phyloP scores from a whole-genome alignment of 2,329 filamentous ascomycete genomes.

The Aureobasidium zeae region DNA sequence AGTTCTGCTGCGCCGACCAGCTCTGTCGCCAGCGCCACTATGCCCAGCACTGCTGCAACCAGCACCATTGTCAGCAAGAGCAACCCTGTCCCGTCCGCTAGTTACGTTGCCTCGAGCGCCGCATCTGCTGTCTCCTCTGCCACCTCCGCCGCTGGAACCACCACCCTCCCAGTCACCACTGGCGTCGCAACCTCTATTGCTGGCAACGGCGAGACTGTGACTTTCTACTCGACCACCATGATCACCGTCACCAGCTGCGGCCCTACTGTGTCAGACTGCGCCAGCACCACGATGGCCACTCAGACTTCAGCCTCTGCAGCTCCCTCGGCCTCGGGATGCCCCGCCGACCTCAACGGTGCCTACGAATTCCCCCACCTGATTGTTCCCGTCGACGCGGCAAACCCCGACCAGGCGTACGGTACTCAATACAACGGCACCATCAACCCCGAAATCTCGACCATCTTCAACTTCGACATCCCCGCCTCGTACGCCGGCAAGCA shows the following conservation, averaged over 20 bases:
- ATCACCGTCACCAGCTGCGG: slow-evolving; percentile 21
- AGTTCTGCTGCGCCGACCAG: slow-evolving; percentile 16
- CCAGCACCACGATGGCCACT: slow-evolving; percentile 16
- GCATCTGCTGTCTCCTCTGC: slow-evolving; percentile 5
- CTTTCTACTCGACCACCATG: slow-evolving; percentile 19
- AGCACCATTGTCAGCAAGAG: slow-evolving; percentile 4
- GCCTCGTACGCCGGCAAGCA: slow-evolving; percentile 44
- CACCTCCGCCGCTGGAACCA: slow-evolving; percentile 4
- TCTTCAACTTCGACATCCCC: slow-evolving; percentile 64
- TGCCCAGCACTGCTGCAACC: slow-evolving; percentile 8
- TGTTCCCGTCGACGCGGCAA: slow-evolving; percentile 48
- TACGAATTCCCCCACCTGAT: slow-evolving; percentile 50
- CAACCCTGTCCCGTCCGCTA: slow-evolving; percentile 14
- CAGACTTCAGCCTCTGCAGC: background rate
- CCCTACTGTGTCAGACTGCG: slow-evolving; percentile 13
- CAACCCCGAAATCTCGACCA: slow-evolving; percentile 43
- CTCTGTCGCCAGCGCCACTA: slow-evolving; percentile 15
- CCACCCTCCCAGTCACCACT: slow-evolving; percentile 4
- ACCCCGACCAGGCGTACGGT: slow-evolving; percentile 45
- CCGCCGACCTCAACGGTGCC: slow-evolving; percentile 22
- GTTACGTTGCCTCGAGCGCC: slow-evolving; percentile 1
- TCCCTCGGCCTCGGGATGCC: slow-evolving; percentile 18
- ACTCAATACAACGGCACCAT: slow-evolving; percentile 49
- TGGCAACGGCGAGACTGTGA: slow-evolving; percentile 12
- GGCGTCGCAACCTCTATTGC: slow-evolving; percentile 14